Evolutionary conservation across 495 filamentous ascomycete genomes (phyloP).

Genomic region (Aspergillus sparsus): DNA sequence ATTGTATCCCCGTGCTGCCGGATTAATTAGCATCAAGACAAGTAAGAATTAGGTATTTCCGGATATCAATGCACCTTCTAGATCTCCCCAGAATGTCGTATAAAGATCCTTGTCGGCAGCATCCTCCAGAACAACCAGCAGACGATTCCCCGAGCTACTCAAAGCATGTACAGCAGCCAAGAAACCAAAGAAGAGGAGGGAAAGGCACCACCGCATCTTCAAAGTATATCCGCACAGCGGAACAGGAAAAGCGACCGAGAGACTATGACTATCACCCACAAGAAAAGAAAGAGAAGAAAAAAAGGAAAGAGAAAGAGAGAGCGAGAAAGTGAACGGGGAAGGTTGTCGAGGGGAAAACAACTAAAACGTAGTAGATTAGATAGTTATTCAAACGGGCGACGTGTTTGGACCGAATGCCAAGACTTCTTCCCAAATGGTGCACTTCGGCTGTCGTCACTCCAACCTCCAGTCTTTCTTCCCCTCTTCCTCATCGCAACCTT

Average conservation of each 20-base stretch:
- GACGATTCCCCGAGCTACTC: conserved; percentile 75
- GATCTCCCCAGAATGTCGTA: conserved; percentile 77
- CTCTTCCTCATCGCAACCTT: conserved; percentile 30
- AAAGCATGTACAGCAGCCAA: conserved; percentile 68
- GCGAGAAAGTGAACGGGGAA: conserved; percentile 21
- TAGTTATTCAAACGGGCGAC: conserved; percentile 42
- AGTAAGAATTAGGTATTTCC: neutral
- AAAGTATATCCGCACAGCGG: conserved; percentile 43
- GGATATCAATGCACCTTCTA: conserved; percentile 63
- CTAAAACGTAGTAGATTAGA: conserved; percentile 2
- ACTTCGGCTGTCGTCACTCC: conserved; percentile 39
- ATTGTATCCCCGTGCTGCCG: conserved; percentile 77
- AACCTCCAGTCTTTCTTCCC: conserved; percentile 31
- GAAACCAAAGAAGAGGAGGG: conserved; percentile 64
- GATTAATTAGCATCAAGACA: conserved; percentile 24
- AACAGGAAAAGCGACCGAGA: conserved; percentile 28
- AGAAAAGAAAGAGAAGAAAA: conserved; percentile 21
- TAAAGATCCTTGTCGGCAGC: conserved; percentile 73
- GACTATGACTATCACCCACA: conserved; percentile 16
- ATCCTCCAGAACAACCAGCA: conserved; percentile 88
- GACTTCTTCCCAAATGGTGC: conserved; percentile 29
- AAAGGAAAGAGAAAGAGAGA: conserved; percentile 24
- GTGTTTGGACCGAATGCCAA: conserved; percentile 53
- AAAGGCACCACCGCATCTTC: conserved; percentile 76
- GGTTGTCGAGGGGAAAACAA: conserved; percentile 24